Evolutionary conservation across 2,329 filamentous ascomycete genomes (phyloP), one percentile per base, ranked within the genome.

Genomic region (Fusarium sarcochroum): DNA sequence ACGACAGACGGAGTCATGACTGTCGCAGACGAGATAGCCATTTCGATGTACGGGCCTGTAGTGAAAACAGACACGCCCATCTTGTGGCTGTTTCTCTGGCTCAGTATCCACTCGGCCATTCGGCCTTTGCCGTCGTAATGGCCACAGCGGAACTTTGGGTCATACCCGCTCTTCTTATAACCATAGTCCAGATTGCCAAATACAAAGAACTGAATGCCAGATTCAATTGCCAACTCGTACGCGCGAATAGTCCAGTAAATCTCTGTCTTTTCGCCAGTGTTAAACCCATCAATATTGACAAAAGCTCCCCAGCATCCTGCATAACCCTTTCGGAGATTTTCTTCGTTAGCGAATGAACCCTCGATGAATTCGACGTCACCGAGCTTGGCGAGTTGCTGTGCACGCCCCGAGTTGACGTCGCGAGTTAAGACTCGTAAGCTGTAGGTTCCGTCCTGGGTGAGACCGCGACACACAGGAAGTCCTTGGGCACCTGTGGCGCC

Each of bases 121-220:
- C 83, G 72, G 4, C 83, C 83, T 69, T 85, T 84, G 6, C 75
- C 78, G 60, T 83, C 83, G 47, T 85, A 85, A 73, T 87, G 85
- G 1, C 85, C 85, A 2, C 74, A 73, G 11, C 83, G 80, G 55
- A 82, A 82, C 40, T 80, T 77, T 0, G 81, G 77, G 21, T 84
- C 76, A 65, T 83, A 87, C 0, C 80, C 82, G 25, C 78, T 75
- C 68, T 84, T 82, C 76, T 85, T 85, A 38, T 81, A 80, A 0
- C 68, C 78, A 57, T 82, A 86, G 63, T 87, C 85, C 13, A 87
- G 75, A 47, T 83, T 84, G 0, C 83, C 83, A 58, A 82, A 86
- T 23, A 82, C 76, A 67, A 84, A 82, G 67, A 83, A 78, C 70
- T 78, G 67, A 44, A 83, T 51, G 0, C 60, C 56, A 9, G 48